These are phyloP conservation scores for Apiospora kogelbergensis DNA, from an alignment of 2,329 filamentous ascomycete species.

Conservation along the genomic window DNA sequence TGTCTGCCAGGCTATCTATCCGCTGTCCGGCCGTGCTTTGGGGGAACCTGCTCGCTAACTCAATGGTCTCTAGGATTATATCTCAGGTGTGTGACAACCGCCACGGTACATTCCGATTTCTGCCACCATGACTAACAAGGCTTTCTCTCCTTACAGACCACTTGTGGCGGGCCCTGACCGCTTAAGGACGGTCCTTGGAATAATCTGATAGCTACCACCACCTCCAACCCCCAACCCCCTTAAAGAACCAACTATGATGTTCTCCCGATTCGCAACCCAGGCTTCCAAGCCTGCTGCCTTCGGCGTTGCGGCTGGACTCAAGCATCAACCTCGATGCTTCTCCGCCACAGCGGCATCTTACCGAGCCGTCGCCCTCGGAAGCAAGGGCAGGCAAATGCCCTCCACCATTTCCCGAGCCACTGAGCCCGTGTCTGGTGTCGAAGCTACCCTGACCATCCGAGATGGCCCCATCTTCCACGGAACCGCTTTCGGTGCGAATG, in stretches of 20 bases:
- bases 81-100: constrained; percentile 57
- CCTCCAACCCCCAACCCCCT: constrained; percentile 8
- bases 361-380: constrained; percentile 60
- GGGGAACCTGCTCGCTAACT: constrained; percentile 38
- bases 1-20: background rate
- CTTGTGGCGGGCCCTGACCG: constrained; percentile 52
- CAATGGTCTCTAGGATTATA: constrained; percentile 61
- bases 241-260: constrained; percentile 55
- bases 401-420: constrained; percentile 57
- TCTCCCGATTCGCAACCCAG: constrained; percentile 55
- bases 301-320: constrained; percentile 30
- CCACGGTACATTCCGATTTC: background rate
- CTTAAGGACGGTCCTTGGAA: constrained; percentile 39
- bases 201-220: constrained; percentile 26
- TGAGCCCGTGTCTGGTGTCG: constrained; percentile 66
- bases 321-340: constrained; percentile 37
- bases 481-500: constrained; percentile 93
- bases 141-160: constrained; percentile 39
- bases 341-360: constrained; percentile 34
- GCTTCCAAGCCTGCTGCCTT: constrained; percentile 54
- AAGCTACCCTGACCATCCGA: constrained; percentile 93
- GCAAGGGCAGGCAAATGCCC: constrained; percentile 69
- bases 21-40: background rate
- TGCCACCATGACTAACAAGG: constrained; percentile 13
- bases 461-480: constrained; percentile 96